These are phyloP conservation scores for Microcos paniculata DNA, from an alignment of 345 rosid species.

Conservation along the genomic window DNA sequence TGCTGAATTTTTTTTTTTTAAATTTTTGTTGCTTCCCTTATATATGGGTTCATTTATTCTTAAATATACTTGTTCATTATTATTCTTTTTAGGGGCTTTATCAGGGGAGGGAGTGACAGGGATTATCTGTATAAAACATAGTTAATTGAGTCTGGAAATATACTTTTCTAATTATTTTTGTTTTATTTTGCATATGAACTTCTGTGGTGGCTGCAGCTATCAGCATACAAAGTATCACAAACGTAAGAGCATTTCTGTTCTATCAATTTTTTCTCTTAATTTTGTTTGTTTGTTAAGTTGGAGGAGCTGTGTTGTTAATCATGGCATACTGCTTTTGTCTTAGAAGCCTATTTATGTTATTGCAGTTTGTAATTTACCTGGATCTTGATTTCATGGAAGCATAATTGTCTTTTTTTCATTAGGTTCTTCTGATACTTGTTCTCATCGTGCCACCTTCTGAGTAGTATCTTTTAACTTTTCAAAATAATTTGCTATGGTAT, in stretches of 20 bases:
- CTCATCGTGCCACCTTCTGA: neutral
- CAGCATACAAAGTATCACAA: slow-evolving; percentile 99
- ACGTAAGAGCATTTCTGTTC: slow-evolving; percentile 60
- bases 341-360: neutral
- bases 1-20: neutral
- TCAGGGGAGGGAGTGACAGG: neutral
- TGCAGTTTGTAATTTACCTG: neutral
- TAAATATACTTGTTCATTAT: neutral
- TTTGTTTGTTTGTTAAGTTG: slow-evolving; percentile 9
- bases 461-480: too few species aligned
- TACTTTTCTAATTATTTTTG: slow-evolving; percentile 34
- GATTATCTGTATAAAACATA: neutral
- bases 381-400: neutral
- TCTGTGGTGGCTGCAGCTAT: slow-evolving; percentile 63
- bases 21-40: neutral
- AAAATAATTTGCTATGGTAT: too few species aligned
- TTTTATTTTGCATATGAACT: slow-evolving; percentile 53
- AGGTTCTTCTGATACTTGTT: neutral
- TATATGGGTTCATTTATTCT: neutral
- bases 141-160: neutral
- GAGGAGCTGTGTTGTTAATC: neutral
- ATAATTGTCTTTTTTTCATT: neutral
- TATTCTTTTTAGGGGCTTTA: neutral
- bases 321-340: slow-evolving; percentile 3
- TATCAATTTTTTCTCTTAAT: neutral